phyloP scores from a whole-genome alignment of 2,329 filamentous ascomycete species.

The Fusarium napiforme region DNA sequence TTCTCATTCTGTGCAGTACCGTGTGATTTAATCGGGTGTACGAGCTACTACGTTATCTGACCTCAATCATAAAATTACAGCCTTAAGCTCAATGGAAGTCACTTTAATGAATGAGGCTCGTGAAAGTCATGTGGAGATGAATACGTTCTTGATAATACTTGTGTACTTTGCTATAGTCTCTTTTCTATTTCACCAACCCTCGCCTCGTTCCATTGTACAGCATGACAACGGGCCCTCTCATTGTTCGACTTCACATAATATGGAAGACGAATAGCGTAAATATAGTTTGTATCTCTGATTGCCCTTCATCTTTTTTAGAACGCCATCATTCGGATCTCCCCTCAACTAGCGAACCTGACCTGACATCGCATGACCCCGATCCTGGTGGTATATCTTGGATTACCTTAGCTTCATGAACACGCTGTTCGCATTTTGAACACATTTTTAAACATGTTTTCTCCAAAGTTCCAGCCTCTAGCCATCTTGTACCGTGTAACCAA shows the following conservation, averaged over 20 bases:
- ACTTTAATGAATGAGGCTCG: neutral
- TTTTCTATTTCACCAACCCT: neutral
- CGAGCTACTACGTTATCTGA: neutral
- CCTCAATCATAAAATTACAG: neutral
- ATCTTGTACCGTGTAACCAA: neutral
- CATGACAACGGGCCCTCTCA: fast-evolving
- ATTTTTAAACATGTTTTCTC: fast-evolving
- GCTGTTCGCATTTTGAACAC: fast-evolving
- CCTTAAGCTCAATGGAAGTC: neutral
- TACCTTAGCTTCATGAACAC: fast-evolving
- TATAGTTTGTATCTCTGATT: too few species aligned
- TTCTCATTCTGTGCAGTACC: neutral
- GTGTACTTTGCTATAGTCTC: too few species aligned
- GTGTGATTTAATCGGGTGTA: neutral
- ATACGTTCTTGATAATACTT: too few species aligned
- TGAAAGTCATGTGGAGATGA: too few species aligned
- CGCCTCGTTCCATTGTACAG: fast-evolving
- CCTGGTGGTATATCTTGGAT: neutral
- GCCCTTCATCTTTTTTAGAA: neutral
- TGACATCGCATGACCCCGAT: neutral
- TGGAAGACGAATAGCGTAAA: fast-evolving
- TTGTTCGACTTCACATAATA: neutral
- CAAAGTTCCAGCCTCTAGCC: too few species aligned
- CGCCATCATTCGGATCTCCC: fast-evolving
- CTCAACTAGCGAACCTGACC: too few species aligned